A percentile compares a stretch with the other conserved stretches of the same genome.
Evolutionary conservation across 129 eudicot species (phyloP).

Genomic region (Dittrichia graveolens): DNA sequence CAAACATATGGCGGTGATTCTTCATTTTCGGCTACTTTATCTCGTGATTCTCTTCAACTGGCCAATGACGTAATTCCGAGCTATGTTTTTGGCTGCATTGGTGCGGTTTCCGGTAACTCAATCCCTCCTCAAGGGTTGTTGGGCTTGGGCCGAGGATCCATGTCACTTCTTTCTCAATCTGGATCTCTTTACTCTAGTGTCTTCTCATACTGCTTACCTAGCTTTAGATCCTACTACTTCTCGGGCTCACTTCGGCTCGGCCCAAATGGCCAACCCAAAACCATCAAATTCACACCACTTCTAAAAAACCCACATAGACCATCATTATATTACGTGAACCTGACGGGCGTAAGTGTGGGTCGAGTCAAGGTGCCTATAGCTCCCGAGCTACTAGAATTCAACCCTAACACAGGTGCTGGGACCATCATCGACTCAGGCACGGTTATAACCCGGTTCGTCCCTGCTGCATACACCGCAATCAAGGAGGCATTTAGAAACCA

Average conservation of each 20-base stretch:
- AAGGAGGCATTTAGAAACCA: constrained; percentile 72
- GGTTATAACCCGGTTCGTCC: constrained; percentile 81
- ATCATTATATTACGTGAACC: constrained; percentile 84
- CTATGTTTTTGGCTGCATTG: constrained; percentile 82
- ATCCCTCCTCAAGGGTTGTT: constrained; percentile 87
- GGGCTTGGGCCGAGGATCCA: constrained; percentile 87
- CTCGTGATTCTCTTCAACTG: constrained; percentile 57
- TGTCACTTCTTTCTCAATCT: constrained; percentile 76
- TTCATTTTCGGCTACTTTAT: constrained; percentile 64
- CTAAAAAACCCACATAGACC: constrained; percentile 80
- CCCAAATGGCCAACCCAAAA: constrained; percentile 83
- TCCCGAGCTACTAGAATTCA: constrained; percentile 59
- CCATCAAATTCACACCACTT: constrained; percentile 77
- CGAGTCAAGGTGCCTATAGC: constrained; percentile 67
- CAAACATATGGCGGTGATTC: constrained; percentile 90
- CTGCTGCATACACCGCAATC: constrained; percentile 52
- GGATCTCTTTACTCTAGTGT: constrained; percentile 57
- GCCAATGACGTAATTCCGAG: constrained; percentile 54
- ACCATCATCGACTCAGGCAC: constrained; percentile 93
- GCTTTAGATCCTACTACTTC: constrained; percentile 88
- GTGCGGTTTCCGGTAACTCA: constrained; percentile 48
- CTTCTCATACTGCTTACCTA: constrained; percentile 91
- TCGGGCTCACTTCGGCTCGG: constrained; percentile 91
- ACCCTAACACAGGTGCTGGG: constrained; percentile 82
- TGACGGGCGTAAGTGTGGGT: constrained; percentile 77